These are phyloP conservation scores for Lenzites betulinus DNA, from an alignment of 768 basidiomycete genomes.

Conservation along the genomic window DNA sequence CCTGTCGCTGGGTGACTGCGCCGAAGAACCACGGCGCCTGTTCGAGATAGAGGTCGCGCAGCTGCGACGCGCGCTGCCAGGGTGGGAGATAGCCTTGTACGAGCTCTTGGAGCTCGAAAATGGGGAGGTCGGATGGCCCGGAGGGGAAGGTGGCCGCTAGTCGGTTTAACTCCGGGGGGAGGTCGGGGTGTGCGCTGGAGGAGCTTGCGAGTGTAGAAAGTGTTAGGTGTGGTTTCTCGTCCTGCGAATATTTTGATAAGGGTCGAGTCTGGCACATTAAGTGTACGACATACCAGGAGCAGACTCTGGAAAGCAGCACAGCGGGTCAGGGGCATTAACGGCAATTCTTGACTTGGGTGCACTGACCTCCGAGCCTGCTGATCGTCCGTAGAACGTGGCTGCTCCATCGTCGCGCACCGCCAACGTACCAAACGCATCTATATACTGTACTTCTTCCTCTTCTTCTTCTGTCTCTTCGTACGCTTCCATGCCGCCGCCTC, in stretches of 20 bases:
- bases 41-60: conserved; percentile 72
- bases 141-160: conserved; percentile 53
- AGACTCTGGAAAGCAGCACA: conserved; percentile 21
- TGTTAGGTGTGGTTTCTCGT: conserved; percentile 13
- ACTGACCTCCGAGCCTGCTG: conserved; percentile 73
- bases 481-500: conserved; percentile 20
- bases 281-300: conserved; percentile 20
- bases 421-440: conserved; percentile 56
- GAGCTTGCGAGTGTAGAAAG: conserved; percentile 3
- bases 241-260: conserved; percentile 4
- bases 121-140: conserved; percentile 37
- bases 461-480: conserved; percentile 22
- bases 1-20: conserved; percentile 62
- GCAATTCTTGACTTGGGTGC: neutral
- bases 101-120: conserved; percentile 47
- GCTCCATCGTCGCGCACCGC: conserved; percentile 68
- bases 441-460: conserved; percentile 33
- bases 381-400: conserved; percentile 73
- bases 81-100: conserved; percentile 55
- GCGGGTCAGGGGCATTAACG: neutral
- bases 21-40: conserved; percentile 83
- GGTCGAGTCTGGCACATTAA: neutral
- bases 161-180: conserved; percentile 21
- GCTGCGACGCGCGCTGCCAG: conserved; percentile 56
- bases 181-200: neutral